phyloP scores from a whole-genome alignment of 768 basidiomycete genomes.

The Suillus fuscotomentosus region DNA sequence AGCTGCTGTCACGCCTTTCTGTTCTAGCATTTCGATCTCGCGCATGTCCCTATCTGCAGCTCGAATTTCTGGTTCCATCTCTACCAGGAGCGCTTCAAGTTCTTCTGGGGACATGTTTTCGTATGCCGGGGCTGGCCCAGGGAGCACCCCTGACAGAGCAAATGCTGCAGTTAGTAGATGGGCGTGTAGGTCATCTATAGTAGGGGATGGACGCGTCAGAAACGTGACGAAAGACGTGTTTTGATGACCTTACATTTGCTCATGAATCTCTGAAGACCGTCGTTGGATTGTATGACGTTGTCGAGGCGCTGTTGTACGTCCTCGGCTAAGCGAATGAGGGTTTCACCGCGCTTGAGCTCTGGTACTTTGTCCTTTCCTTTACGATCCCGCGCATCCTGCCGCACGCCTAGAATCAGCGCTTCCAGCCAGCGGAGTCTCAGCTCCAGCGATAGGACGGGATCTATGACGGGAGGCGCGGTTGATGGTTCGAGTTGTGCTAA shows the following conservation, averaged over 20 bases:
- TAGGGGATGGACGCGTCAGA: not conserved
- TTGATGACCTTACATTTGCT: conserved; percentile 54
- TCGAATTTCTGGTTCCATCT: conserved; percentile 85
- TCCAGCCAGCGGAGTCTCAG: conserved; percentile 79
- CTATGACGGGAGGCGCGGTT: conserved; percentile 36
- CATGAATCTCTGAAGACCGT: conserved; percentile 74
- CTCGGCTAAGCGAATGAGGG: conserved; percentile 56
- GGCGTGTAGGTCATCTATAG: conserved; percentile 72
- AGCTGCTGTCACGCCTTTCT: conserved; percentile 68
- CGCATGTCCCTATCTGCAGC: conserved; percentile 79
- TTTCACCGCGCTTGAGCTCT: conserved; percentile 50
- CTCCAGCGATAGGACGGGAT: conserved; percentile 69
- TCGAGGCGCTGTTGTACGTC: conserved; percentile 59
- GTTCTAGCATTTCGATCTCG: conserved; percentile 70
- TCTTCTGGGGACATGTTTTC: conserved; percentile 66
- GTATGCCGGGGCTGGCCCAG: conserved; percentile 49
- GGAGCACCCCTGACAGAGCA: conserved; percentile 64
- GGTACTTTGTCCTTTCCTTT: conserved; percentile 32
- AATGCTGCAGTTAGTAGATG: conserved; percentile 74
- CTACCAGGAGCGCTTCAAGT: conserved; percentile 65
- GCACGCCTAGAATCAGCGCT: conserved; percentile 68
- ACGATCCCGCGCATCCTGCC: conserved; percentile 44
- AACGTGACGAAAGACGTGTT: conserved; percentile 6
- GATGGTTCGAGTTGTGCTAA: conserved; percentile 7
- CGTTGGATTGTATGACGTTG: conserved; percentile 61